phyloP scores from a whole-genome alignment of 2,329 filamentous ascomycete genomes.

The Colletotrichum ledebouriae region DNA sequence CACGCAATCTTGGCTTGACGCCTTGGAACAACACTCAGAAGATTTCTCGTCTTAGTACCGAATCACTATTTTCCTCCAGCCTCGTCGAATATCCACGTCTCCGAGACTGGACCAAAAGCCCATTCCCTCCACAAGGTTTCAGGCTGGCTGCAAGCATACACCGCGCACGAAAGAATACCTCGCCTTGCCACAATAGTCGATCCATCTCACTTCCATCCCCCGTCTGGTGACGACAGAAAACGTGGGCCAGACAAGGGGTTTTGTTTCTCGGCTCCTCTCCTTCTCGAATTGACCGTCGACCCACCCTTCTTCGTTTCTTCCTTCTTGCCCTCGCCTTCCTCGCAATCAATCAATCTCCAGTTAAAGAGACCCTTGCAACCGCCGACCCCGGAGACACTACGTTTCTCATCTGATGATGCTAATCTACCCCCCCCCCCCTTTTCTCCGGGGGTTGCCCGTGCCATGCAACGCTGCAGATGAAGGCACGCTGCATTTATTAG shows the following conservation, averaged over 20 bases:
- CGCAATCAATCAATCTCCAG: slow-evolving; percentile 4
- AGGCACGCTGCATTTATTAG: slow-evolving; percentile 25
- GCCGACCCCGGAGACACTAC: slow-evolving; percentile 23
- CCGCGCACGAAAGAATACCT: too few species aligned
- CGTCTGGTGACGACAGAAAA: slow-evolving; percentile 28
- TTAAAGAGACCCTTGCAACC: slow-evolving; percentile 25
- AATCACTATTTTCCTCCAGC: too few species aligned
- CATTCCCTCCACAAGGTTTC: too few species aligned
- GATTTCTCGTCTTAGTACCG: too few species aligned
- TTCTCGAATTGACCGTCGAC: slow-evolving; percentile 32
- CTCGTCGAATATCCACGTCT: too few species aligned
- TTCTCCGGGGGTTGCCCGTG: slow-evolving; percentile 4
- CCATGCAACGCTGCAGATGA: slow-evolving; percentile 33
- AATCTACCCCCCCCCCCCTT: slow-evolving; percentile 13
- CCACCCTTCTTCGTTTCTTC: slow-evolving; percentile 28
- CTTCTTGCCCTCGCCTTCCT: slow-evolving; percentile 31
- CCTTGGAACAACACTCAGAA: too few species aligned
- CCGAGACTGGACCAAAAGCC: too few species aligned
- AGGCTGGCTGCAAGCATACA: background rate
- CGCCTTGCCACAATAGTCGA: too few species aligned
- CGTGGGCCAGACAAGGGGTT: slow-evolving; percentile 19
- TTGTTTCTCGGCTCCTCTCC: slow-evolving; percentile 21
- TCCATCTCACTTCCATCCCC: slow-evolving; percentile 14
- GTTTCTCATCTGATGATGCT: slow-evolving; percentile 22
- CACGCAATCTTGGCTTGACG: slow-evolving; percentile 10